Conservation (phyloP, 2,329 filamentous ascomycete genomes). For the Exophiala bonariae region DNA sequence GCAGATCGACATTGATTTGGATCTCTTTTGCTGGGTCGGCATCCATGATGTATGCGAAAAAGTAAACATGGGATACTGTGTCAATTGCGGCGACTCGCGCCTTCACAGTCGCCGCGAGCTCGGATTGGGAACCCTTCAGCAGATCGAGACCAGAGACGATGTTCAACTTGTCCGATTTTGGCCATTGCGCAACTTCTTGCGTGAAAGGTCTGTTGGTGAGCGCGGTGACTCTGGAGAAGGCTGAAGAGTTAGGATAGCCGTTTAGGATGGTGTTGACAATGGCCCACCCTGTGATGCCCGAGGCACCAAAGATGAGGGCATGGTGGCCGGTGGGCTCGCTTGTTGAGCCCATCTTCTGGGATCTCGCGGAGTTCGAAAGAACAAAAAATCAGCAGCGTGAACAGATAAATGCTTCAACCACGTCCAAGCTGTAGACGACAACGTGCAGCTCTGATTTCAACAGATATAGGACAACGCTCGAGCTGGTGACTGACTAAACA, state of each 20-base stretch:
- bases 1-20: slow-evolving; percentile 36
- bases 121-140: slow-evolving; percentile 5
- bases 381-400: no score
- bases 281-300: slow-evolving; percentile 46
- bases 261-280: slow-evolving; percentile 41
- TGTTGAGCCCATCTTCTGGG: no score
- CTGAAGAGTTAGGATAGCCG: slow-evolving; percentile 35
- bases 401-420: no score
- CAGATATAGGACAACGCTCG: no score
- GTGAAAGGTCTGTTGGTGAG: slow-evolving; percentile 41
- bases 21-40: slow-evolving; percentile 20
- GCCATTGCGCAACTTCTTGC: slow-evolving; percentile 37
- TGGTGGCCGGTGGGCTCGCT: slow-evolving; percentile 13
- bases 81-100: slow-evolving; percentile 35
- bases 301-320: slow-evolving; percentile 43
- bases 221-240: slow-evolving; percentile 40
- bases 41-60: slow-evolving; percentile 19
- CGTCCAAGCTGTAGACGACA: no score
- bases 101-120: slow-evolving; percentile 21
- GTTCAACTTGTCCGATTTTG: slow-evolving; percentile 33
- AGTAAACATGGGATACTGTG: slow-evolving; percentile 42
- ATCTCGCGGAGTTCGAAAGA: no score
- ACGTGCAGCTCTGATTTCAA: no score
- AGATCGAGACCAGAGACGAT: slow-evolving; percentile 43
- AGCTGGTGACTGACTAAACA: no score